These are phyloP conservation scores for Trypanosoma boissoni DNA, from an alignment of 208 protist genomes.

Conservation along the genomic window DNA sequence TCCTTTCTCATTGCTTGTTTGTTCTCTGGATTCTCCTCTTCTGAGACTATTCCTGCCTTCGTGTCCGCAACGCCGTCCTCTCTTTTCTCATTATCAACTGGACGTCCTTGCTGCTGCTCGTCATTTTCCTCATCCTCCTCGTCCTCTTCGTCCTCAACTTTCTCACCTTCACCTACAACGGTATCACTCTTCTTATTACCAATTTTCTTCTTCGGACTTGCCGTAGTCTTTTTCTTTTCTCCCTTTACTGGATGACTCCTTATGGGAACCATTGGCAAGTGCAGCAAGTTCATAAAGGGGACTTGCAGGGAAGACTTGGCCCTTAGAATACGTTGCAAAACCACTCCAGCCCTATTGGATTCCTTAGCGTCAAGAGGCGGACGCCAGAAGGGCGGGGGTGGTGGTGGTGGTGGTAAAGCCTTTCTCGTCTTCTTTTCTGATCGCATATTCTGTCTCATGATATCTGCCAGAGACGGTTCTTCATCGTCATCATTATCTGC, in stretches of 20 bases:
- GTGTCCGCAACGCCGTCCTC: neutral
- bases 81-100: neutral
- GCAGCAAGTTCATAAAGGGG: conserved; percentile 34
- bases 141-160: neutral
- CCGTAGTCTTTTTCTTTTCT: conserved; percentile 13
- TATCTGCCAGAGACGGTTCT: conserved; percentile 11
- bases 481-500: conserved; percentile 1
- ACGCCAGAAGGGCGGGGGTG: conserved; percentile 21
- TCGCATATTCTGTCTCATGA: neutral
- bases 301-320: conserved; percentile 31
- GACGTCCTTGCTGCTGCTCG: neutral
- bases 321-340: conserved; percentile 39
- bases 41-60: neutral
- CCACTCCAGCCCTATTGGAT: conserved; percentile 36
- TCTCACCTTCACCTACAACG: neutral
- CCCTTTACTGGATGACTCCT: neutral
- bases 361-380: conserved; percentile 45
- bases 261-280: conserved; percentile 24
- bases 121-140: conserved; percentile 13
- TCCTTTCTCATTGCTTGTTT: conserved; percentile 3
- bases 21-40: conserved; percentile 8
- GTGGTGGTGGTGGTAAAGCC: conserved; percentile 3
- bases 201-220: neutral
- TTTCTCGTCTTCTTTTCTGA: neutral
- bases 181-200: too few relatives aligned